Evolutionary conservation across 1,139 yeast species (phyloP).

Genomic region (Trichomonascaceae sp.): DNA sequence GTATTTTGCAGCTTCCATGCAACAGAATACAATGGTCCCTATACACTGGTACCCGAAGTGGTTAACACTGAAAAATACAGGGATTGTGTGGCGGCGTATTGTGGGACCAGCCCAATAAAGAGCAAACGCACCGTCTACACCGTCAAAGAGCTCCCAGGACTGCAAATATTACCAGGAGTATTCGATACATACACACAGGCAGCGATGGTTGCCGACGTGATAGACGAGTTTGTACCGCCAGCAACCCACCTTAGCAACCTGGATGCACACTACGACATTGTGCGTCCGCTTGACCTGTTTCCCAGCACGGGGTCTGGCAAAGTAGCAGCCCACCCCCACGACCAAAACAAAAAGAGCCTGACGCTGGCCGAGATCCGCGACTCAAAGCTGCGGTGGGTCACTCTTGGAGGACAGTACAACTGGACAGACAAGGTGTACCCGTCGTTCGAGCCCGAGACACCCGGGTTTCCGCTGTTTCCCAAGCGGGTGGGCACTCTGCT

Average conservation of each 20-base stretch:
- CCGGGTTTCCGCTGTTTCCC: slow-evolving; percentile 28
- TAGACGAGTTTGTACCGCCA: slow-evolving; percentile 24
- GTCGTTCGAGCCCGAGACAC: slow-evolving; percentile 20
- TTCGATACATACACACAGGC: slow-evolving; percentile 20
- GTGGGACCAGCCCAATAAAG: too few species aligned
- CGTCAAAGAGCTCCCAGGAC: slow-evolving; percentile 25
- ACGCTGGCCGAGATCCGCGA: slow-evolving; percentile 12
- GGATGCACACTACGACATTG: slow-evolving; percentile 22
- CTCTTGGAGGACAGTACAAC: slow-evolving; percentile 34
- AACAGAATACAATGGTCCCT: too few species aligned
- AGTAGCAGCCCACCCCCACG: not conserved
- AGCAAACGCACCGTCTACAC: too few species aligned
- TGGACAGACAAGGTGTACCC: slow-evolving; percentile 34
- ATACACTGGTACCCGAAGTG: too few species aligned
- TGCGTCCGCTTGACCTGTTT: slow-evolving; percentile 13
- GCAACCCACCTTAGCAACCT: slow-evolving; percentile 25
- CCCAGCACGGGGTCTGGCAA: not conserved
- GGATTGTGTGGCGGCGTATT: too few species aligned
- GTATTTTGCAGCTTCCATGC: too few species aligned
- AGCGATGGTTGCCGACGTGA: slow-evolving; percentile 17
- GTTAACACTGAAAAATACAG: too few species aligned
- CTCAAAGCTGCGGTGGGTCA: slow-evolving; percentile 30
- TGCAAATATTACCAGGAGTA: slow-evolving; percentile 17
- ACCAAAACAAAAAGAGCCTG: slow-evolving; percentile 7
- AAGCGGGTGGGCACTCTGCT: slow-evolving; percentile 14